Base-by-base conservation (phyloP, 2,329 filamentous ascomycete genomes). In the Pseudogymnoascus sp. region DNA sequence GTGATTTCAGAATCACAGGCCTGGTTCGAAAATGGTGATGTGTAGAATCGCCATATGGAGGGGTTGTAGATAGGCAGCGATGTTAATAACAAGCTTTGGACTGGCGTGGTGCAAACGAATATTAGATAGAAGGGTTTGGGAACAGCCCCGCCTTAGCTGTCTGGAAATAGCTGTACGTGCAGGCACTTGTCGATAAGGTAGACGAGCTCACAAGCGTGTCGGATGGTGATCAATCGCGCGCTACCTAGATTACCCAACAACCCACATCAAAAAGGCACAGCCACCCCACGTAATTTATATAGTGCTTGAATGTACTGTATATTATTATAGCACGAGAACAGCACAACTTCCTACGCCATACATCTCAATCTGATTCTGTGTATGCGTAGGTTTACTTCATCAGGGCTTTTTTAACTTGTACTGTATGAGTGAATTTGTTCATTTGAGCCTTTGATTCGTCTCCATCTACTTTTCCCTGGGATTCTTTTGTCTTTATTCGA, bases 171-270 rank as follows among this genome's bases (percentile, higher is more conserved):
- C 47, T 54, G 47, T 54, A 54, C 9, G 47, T 54, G 47, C 47
- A 54, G 47, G 43, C 43, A 50, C 43, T 50, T 50, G 43, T 54
- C 47, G 47, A 54, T 54, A 54, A 54, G 47, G 47, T 54, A 54
- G 47, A 54, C 47, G 47, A 54, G 47, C 47, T 54, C 47, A 54
- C 47, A 54, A 54, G 47, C 47, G 47, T 54, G 47, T 54, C 47
- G 47, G 28, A 18, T 33, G 47, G 47, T 54, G 47, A 54, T 54
- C 47, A 54, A 54, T 54, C 47, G 47, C 47, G 28, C 18, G 47
- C 47, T 54, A 54, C 28, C 28, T 14, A 54, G 11, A 25, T 25
- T 25, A 25, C 22, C 22, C 22, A 25, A 25, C 22, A 25, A 25
- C 22, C 22, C 47, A 54, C 47, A 43, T 22, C n/a, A 12, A 43